These are phyloP conservation scores for Phytophthora hibernalis DNA, from an alignment of 352 stramenopile genomes.

Conservation along the genomic window DNA sequence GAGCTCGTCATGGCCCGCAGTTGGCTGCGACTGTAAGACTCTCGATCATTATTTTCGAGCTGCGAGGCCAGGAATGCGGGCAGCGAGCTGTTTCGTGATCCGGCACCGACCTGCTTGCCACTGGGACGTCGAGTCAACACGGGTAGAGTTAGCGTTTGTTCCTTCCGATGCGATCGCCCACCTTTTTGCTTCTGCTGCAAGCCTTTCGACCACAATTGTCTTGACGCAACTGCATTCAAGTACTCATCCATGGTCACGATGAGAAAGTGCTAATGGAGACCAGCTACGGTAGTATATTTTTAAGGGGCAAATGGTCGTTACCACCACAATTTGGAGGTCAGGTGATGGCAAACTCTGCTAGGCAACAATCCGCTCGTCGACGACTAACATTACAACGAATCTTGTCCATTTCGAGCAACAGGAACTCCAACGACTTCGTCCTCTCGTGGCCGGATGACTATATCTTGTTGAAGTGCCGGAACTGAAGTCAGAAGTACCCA, in stretches of 20 bases:
- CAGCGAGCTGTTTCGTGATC: slow-evolving; percentile 14
- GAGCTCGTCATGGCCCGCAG: slow-evolving; percentile 33
- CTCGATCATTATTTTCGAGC: slow-evolving; percentile 24
- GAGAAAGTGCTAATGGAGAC: not conserved
- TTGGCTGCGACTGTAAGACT: slow-evolving; percentile 32
- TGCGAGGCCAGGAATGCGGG: slow-evolving; percentile 17
- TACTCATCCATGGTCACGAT: slow-evolving; percentile 20
- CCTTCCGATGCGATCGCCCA: slow-evolving; percentile 8
- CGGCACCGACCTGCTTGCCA: not conserved
- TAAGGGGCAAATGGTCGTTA: slow-evolving; percentile 10
- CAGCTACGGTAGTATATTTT: slow-evolving; percentile 4
- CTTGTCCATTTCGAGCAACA: not conserved
- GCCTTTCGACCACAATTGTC: slow-evolving; percentile 23
- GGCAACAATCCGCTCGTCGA: slow-evolving; percentile 5
- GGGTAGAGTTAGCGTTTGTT: slow-evolving; percentile 20
- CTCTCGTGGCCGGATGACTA: slow-evolving; percentile 21
- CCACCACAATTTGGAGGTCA: not conserved
- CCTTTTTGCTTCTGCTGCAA: slow-evolving; percentile 10
- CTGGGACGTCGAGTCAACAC: slow-evolving; percentile 18
- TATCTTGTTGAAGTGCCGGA: not conserved
- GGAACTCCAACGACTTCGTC: slow-evolving; percentile 28
- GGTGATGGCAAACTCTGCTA: slow-evolving; percentile 19
- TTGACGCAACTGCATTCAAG: not conserved
- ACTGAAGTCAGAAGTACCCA: no score
- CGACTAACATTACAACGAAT: no score